Base-by-base conservation (phyloP, 805 yeast genomes). In the Wickerhamiella parazyma region DNA sequence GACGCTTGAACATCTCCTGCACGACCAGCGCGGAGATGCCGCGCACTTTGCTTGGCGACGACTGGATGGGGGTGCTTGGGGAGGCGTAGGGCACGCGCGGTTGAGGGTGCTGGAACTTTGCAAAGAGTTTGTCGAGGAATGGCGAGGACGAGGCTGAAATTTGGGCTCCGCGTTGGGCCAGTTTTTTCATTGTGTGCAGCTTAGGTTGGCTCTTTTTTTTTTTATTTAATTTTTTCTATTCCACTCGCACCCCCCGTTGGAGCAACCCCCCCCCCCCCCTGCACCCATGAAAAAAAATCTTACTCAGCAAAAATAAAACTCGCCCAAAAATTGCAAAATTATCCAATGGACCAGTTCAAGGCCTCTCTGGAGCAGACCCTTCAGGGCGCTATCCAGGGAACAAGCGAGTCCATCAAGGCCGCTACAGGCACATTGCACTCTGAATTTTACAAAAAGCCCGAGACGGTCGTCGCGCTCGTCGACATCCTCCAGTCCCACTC, bases 391-490 rank as follows among this genome's bases (percentile, higher is more conserved):
- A 72, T 82, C 54, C 76, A 78, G 48, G 94, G 96, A n/a, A 53
- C 56, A 43, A 76, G 83, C 34, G 72, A 72, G 48, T 78, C 78
- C 46, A 79, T 89, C 62, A 87, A 86, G 61, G 77, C 72, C 49
- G 97, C 97, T 33, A 76, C 95, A 2, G 68, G 70, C 40, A 71
- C 75, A 51, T 72, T 91, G 57, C 75, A 79, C 57, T 70, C 75
- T 50, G 86, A 82, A 42, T 78, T 79, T 61, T 86, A 82, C 66
- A 67, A 73, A 46, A 74, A 77, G 54, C 74, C 83, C 21, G 66
- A 72, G 52, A 73, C 89, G 16, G 70, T 89, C 48, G 91, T 94
- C 16, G 78, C 94, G 9, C 69, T 89, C 60, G 68, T 89, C 54
- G 91, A 83, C 56, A 74, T 91, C 48, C 70, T 85, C 57, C 86